Percentiles rank a stretch among this genome's conserved stretches.
These are phyloP conservation scores for Boletus sensibilis DNA, from an alignment of 768 basidiomycete species.

Conservation along the genomic window DNA sequence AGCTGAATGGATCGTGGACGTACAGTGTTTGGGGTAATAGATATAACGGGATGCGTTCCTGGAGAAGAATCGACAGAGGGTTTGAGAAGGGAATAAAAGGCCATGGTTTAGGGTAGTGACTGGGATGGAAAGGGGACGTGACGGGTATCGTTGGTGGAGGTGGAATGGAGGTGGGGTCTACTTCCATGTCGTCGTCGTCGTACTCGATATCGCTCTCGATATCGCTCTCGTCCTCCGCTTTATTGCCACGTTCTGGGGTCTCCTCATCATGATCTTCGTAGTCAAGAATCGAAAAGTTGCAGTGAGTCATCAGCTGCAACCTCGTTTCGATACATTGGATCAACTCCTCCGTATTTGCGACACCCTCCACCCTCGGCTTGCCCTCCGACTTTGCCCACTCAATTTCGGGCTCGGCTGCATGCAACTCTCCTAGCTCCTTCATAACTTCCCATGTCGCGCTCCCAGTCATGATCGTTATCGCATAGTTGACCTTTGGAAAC, in stretches of 20 bases:
- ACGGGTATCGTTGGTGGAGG: constrained; percentile 8
- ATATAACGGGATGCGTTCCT: constrained; percentile 34
- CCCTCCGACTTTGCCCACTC: constrained; percentile 26
- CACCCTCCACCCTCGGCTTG: constrained; percentile 16
- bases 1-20: constrained; percentile 44
- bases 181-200: background rate
- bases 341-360: constrained; percentile 17
- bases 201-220: background rate
- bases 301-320: background rate
- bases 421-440: constrained; percentile 17
- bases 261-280: background rate
- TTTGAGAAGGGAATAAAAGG: constrained; percentile 40
- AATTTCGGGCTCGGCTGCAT: constrained; percentile 14
- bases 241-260: background rate
- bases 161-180: background rate
- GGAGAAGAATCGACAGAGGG: constrained; percentile 25
- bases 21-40: constrained; percentile 41
- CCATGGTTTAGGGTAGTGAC: constrained; percentile 42
- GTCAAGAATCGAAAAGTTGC: background rate
- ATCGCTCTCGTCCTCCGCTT: background rate
- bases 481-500: background rate
- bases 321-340: constrained; percentile 7
- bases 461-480: constrained; percentile 12
- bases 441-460: constrained; percentile 19
- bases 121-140: constrained; percentile 32